A percentile compares a stretch with the other conserved stretches of the same genome.
Conservation (phyloP, 2,329 filamentous ascomycete species). For the Fusarium sp. region DNA sequence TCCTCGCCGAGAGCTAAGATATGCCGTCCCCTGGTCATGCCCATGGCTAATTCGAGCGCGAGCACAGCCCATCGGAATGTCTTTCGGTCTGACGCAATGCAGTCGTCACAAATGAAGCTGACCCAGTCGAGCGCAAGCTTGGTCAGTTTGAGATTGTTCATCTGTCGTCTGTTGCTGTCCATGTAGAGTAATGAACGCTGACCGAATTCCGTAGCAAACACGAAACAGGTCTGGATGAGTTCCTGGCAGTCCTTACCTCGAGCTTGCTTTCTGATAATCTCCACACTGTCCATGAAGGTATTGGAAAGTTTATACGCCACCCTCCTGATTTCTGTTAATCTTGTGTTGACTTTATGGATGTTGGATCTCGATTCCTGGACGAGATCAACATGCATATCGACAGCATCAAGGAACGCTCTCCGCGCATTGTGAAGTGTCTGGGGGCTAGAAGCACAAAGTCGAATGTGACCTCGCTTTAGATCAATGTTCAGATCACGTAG, state of each 20-base stretch:
- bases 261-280: constrained; percentile 88
- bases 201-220: constrained; percentile 98
- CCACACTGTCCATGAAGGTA: constrained; percentile 98
- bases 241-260: constrained; percentile 88
- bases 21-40: constrained; percentile 92
- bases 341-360: constrained; percentile 87
- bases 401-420: constrained; percentile 76
- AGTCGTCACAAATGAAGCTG: constrained; percentile 97
- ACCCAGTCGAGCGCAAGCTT: constrained; percentile 96
- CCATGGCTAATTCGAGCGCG: constrained; percentile 95
- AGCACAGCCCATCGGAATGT: constrained; percentile 98
- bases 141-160: constrained; percentile 96
- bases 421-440: constrained; percentile 83
- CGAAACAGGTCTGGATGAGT: constrained; percentile 96
- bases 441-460: constrained; percentile 88
- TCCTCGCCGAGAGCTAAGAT: constrained; percentile 90
- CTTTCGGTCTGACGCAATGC: constrained; percentile 89
- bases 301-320: constrained; percentile 97
- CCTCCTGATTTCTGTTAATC: constrained; percentile 92
- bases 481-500: constrained; percentile 83
- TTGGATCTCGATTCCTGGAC: constrained; percentile 94
- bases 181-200: constrained; percentile 94
- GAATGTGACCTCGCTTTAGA: constrained; percentile 84
- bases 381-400: constrained; percentile 85
- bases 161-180: constrained; percentile 92